Conservation (phyloP, 208 protist species). For the Crithidia acanthocephali region DNA sequence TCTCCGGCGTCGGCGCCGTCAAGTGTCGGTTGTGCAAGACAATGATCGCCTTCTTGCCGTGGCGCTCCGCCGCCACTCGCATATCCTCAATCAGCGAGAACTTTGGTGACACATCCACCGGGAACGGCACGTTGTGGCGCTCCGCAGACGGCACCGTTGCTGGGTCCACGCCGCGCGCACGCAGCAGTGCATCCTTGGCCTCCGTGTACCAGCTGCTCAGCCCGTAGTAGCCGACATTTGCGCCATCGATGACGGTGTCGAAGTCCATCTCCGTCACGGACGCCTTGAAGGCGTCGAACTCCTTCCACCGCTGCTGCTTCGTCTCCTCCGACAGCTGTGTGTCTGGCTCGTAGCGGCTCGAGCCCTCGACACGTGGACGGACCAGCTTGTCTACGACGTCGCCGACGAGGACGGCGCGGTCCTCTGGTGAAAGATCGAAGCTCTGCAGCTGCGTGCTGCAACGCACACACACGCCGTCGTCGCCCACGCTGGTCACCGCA, state of each 20-base stretch:
- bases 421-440: conserved; percentile 64
- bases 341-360: conserved; percentile 68
- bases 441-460: conserved; percentile 51
- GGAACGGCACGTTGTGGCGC: conserved; percentile 65
- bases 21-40: conserved; percentile 80
- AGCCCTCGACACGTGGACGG: conserved; percentile 43
- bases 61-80: conserved; percentile 34
- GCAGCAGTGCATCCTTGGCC: conserved; percentile 69
- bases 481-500: conserved; percentile 20
- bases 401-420: conserved; percentile 52
- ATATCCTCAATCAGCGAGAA: conserved; percentile 84
- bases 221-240: conserved; percentile 86
- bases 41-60: conserved; percentile 61
- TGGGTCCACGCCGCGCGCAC: conserved; percentile 45
- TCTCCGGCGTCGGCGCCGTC: conserved; percentile 28
- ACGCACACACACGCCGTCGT: conserved; percentile 44
- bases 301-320: conserved; percentile 42
- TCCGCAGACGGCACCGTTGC: conserved; percentile 41
- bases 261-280: conserved; percentile 43
- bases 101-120: conserved; percentile 85
- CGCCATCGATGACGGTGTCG: conserved; percentile 84
- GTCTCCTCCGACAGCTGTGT: conserved; percentile 43
- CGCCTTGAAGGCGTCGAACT: conserved; percentile 66
- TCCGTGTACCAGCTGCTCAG: conserved; percentile 76
- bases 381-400: conserved; percentile 84